These are phyloP conservation scores for Puccinia triticina DNA, from an alignment of 1,284 basidiomycete genomes.

Conservation along the genomic window DNA sequence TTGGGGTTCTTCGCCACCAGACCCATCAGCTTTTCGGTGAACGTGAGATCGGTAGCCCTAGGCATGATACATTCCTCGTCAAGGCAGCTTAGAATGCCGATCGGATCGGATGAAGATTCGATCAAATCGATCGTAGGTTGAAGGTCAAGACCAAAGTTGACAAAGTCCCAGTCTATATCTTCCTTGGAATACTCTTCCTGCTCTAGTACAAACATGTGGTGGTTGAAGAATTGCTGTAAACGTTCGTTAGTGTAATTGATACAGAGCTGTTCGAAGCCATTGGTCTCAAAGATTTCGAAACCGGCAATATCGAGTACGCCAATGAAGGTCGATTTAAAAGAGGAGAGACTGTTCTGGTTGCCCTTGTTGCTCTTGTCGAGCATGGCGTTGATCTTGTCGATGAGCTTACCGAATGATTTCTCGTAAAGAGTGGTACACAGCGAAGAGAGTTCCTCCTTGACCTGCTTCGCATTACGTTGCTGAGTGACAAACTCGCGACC, in stretches of 20 bases:
- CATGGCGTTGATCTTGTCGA: constrained; percentile 92
- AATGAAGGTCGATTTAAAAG: constrained; percentile 88
- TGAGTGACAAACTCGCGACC: constrained; percentile 97
- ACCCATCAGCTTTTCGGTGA: constrained; percentile 85
- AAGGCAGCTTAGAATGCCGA: constrained; percentile 89
- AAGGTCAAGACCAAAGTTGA: constrained; percentile 96
- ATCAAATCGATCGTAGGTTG: constrained; percentile 99
- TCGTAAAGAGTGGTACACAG: constrained; percentile 97
- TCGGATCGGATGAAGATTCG: constrained; percentile 70
- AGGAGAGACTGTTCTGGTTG: constrained; percentile 39
- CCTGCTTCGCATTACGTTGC: constrained; percentile 86
- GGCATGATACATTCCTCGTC: constrained; percentile 99
- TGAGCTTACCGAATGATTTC: constrained; percentile 90
- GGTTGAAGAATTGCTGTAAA: constrained; percentile 68
- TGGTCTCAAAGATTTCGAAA: constrained; percentile 80
- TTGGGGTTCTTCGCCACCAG: constrained; percentile 63
- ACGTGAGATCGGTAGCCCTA: constrained; percentile 90
- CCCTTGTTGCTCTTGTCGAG: constrained; percentile 78
- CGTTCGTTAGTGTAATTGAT: constrained; percentile 82
- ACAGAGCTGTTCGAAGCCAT: constrained; percentile 91
- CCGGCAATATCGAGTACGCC: constrained; percentile 99
- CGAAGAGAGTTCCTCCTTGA: constrained; percentile 85
- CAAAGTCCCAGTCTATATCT: constrained; percentile 96
- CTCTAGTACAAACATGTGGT: constrained; percentile 99
- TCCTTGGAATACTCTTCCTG: constrained; percentile 98